A percentile compares a stretch with the other conserved stretches of the same genome.
phyloP scores from a whole-genome alignment of 805 yeast genomes.

The Sugiyamaella boreocaroliniensis region DNA sequence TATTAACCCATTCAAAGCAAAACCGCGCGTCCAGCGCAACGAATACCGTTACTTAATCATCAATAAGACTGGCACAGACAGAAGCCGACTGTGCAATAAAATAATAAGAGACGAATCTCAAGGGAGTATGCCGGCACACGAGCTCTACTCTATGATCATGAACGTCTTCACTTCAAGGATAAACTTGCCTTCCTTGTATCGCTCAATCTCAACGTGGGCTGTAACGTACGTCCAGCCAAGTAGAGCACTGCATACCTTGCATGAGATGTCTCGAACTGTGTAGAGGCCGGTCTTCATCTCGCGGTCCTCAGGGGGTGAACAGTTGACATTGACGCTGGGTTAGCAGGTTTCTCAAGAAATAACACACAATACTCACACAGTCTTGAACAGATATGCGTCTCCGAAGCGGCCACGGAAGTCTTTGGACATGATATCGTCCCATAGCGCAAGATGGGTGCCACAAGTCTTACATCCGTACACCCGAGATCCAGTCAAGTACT shows the following conservation, averaged over 20 bases:
- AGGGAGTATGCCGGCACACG: neutral
- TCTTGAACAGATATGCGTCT: slow-evolving; percentile 47
- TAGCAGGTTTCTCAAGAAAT: too few species aligned
- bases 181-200: slow-evolving; percentile 55
- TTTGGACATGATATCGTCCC: slow-evolving; percentile 34
- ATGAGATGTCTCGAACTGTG: slow-evolving; percentile 48
- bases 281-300: slow-evolving; percentile 58
- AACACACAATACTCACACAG: too few species aligned
- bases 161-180: slow-evolving; percentile 43
- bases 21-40: too few species aligned
- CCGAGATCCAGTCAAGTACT: slow-evolving; percentile 31
- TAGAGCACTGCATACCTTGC: slow-evolving; percentile 47
- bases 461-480: slow-evolving; percentile 37
- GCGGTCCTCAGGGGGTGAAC: slow-evolving; percentile 34
- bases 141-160: neutral
- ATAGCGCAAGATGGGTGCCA: slow-evolving; percentile 37
- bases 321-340: slow-evolving; percentile 36
- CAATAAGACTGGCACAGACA: too few species aligned
- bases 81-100: too few species aligned
- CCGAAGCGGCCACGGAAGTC: slow-evolving; percentile 54
- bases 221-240: slow-evolving; percentile 61
- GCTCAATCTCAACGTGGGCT: slow-evolving; percentile 41
- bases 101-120: too few species aligned
- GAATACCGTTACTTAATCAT: too few species aligned
- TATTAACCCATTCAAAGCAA: too few species aligned